Conservation (phyloP, 208 protist genomes). For the Angomonas deanei region DNA sequence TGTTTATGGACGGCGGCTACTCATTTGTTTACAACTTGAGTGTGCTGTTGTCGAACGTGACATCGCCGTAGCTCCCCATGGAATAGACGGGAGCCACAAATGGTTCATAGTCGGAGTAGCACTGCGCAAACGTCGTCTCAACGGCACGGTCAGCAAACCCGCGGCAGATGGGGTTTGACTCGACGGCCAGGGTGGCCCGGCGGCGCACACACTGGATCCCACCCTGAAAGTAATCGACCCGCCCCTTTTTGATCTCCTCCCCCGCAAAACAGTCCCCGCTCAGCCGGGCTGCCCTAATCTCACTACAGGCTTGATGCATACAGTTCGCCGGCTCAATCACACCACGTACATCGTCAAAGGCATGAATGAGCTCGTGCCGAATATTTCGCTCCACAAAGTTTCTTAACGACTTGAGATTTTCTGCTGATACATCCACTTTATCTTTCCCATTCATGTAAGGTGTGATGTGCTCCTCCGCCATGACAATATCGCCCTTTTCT, state of each 20-base stretch:
- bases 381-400: constrained; percentile 63
- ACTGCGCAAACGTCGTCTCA: constrained; percentile 61
- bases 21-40: not conserved
- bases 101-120: constrained; percentile 89
- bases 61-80: constrained; percentile 77
- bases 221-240: constrained; percentile 56
- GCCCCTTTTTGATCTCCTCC: constrained; percentile 61
- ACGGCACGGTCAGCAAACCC: constrained; percentile 82
- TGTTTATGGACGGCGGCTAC: too few species aligned
- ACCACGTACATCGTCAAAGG: constrained; percentile 90
- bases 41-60: constrained; percentile 31
- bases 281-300: constrained; percentile 91
- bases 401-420: not conserved
- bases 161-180: constrained; percentile 77
- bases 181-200: constrained; percentile 82
- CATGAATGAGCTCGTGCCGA: constrained; percentile 94
- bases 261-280: constrained; percentile 89
- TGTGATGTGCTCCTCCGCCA: constrained; percentile 56
- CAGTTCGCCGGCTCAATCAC: constrained; percentile 84
- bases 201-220: constrained; percentile 84
- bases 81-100: constrained; percentile 77
- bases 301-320: constrained; percentile 91
- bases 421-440: not conserved
- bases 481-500: constrained; percentile 67
- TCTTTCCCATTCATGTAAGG: not conserved